Evolutionary conservation across 768 basidiomycete species (phyloP).

Genomic region (Solioccasus polychromus): DNA sequence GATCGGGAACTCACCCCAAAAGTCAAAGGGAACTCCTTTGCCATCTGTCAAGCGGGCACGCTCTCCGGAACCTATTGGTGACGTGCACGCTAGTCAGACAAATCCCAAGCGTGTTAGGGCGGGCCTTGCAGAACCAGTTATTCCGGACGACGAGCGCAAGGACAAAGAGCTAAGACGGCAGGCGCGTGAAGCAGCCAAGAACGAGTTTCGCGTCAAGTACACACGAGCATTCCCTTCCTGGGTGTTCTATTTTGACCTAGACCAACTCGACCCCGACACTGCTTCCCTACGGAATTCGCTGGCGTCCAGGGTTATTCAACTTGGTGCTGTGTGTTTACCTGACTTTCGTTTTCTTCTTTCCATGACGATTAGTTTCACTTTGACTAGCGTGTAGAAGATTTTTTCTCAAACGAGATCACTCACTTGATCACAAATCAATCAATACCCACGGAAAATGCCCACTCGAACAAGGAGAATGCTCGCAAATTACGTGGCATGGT

Average conservation of each 20-base stretch:
- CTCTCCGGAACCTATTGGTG: slow-evolving; percentile 47
- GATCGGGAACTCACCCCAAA: slow-evolving; percentile 33
- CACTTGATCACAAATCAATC: slow-evolving; percentile 78
- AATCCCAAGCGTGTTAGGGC: slow-evolving; percentile 47
- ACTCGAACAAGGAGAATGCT: slow-evolving; percentile 68
- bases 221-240: slow-evolving; percentile 79
- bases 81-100: slow-evolving; percentile 23
- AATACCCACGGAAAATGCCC: slow-evolving; percentile 32
- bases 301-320: slow-evolving; percentile 53
- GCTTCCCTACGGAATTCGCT: slow-evolving; percentile 40
- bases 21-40: slow-evolving; percentile 33
- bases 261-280: slow-evolving; percentile 38
- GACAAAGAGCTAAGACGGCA: slow-evolving; percentile 47
- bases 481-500: slow-evolving; percentile 29
- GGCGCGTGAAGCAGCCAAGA: slow-evolving; percentile 54
- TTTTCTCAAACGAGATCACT: slow-evolving; percentile 84
- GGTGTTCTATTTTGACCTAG: slow-evolving; percentile 83
- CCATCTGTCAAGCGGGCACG: slow-evolving; percentile 45
- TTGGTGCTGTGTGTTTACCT: slow-evolving; percentile 70
- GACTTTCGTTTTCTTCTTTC: background rate
- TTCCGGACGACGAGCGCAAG: slow-evolving; percentile 38
- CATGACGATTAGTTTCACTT: slow-evolving; percentile 2
- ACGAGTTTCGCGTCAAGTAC: slow-evolving; percentile 83
- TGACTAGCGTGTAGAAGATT: slow-evolving; percentile 74
- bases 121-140: slow-evolving; percentile 18